These are phyloP conservation scores for Grigorovia transvaalensis DNA, from an alignment of 805 yeast genomes.

Conservation along the genomic window DNA sequence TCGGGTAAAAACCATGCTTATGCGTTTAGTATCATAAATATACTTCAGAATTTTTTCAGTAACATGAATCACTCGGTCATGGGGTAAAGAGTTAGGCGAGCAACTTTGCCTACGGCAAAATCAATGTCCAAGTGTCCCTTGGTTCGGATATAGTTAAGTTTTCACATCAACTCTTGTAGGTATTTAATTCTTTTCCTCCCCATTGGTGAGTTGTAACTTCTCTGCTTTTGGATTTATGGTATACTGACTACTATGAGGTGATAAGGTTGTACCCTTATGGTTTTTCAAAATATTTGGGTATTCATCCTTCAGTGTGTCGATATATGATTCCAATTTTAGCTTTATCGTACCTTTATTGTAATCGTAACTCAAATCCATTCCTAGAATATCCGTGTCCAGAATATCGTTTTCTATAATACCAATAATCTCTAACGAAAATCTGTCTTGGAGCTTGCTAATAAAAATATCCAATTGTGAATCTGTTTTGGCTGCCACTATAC, in stretches of 20 bases:
- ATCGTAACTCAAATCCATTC: constrained; percentile 4
- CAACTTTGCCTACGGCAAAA: not conserved
- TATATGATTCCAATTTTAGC: not conserved
- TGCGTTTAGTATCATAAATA: not conserved
- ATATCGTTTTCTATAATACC: constrained; percentile 3
- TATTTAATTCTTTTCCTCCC: not conserved
- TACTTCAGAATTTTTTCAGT: not conserved
- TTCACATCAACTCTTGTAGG: not conserved
- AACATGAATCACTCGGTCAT: not conserved
- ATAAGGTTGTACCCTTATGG: not conserved
- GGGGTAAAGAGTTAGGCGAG: constrained; percentile 1
- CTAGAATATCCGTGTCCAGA: constrained; percentile 6
- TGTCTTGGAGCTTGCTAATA: not conserved
- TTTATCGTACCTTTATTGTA: not conserved
- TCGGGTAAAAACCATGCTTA: not conserved
- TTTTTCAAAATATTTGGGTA: not conserved
- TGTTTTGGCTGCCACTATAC: too few relatives aligned
- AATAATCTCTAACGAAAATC: constrained; percentile 3
- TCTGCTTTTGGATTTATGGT: not conserved
- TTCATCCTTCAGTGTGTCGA: not conserved
- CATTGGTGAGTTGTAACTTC: not conserved
- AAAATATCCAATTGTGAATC: constrained; percentile 3
- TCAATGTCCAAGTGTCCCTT: not conserved
- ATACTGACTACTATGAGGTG: not conserved
- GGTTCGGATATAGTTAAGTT: not conserved